Conservation (phyloP, 257 asterid species). For the Fraxinus excelsior region DNA sequence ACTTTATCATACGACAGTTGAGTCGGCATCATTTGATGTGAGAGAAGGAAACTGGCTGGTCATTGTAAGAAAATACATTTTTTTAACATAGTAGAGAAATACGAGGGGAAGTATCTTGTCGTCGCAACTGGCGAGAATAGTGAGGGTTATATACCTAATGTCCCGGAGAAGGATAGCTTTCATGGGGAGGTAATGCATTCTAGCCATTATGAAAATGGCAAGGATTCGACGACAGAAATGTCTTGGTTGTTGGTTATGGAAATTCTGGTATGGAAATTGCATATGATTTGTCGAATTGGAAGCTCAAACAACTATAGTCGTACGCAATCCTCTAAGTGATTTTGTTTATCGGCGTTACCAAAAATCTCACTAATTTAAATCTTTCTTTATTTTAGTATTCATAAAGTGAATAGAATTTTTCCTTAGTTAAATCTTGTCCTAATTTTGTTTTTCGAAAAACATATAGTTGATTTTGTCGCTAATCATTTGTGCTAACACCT, state of each 20-base stretch:
- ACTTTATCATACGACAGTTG: slow-evolving; percentile 13
- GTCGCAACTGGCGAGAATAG: slow-evolving; percentile 61
- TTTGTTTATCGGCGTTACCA: background rate
- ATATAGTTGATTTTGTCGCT: no score
- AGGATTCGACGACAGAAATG: slow-evolving; percentile 22
- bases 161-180: slow-evolving; percentile 39
- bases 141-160: slow-evolving; percentile 38
- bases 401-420: no score
- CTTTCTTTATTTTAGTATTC: no score
- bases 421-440: no score
- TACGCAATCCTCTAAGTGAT: slow-evolving; percentile 51
- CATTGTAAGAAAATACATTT: slow-evolving; percentile 4
- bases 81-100: slow-evolving; percentile 23
- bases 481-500: no score
- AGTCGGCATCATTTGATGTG: slow-evolving; percentile 25
- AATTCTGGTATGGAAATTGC: slow-evolving; percentile 85
- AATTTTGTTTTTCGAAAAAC: no score
- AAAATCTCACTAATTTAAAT: no score
- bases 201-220: slow-evolving; percentile 35
- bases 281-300: slow-evolving; percentile 47
- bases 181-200: slow-evolving; percentile 47
- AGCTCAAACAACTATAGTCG: slow-evolving; percentile 46
- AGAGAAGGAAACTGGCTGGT: slow-evolving; percentile 33
- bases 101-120: slow-evolving; percentile 35
- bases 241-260: slow-evolving; percentile 61